These are phyloP conservation scores for Hyaloscypha bicolor DNA, from an alignment of 495 filamentous ascomycete species.

Conservation along the genomic window DNA sequence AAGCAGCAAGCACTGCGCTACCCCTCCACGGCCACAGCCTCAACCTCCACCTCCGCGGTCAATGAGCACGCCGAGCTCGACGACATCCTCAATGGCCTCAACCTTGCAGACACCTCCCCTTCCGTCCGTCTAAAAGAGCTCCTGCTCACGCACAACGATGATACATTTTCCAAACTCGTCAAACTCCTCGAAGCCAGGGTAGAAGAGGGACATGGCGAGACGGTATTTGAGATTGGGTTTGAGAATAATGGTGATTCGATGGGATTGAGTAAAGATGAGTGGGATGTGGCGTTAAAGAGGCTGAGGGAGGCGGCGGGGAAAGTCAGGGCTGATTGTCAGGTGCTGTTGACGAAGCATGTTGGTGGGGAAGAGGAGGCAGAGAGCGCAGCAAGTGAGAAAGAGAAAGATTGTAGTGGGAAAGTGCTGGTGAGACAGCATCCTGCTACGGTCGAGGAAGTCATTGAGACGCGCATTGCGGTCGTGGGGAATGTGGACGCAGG, in stretches of 20 bases:
- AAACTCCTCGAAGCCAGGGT: slow-evolving; percentile 66
- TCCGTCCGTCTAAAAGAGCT: slow-evolving; percentile 74
- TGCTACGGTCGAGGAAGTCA: slow-evolving; percentile 77
- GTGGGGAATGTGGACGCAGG: slow-evolving; percentile 98
- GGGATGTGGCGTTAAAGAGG: slow-evolving; percentile 71
- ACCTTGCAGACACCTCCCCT: slow-evolving; percentile 75
- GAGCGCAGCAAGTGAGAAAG: slow-evolving; percentile 58
- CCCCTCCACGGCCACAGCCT: slow-evolving; percentile 44
- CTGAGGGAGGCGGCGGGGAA: slow-evolving; percentile 66
- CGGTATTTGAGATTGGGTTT: slow-evolving; percentile 87
- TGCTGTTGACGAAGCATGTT: slow-evolving; percentile 86
- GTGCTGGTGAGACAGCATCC: slow-evolving; percentile 78
- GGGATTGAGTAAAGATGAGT: slow-evolving; percentile 76
- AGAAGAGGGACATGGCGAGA: slow-evolving; percentile 86
- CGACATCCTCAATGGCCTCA: slow-evolving; percentile 85
- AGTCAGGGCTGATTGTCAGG: slow-evolving; percentile 70
- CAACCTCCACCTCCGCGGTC: slow-evolving; percentile 31
- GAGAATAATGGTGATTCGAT: slow-evolving; percentile 94
- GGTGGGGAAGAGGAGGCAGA: slow-evolving; percentile 73
- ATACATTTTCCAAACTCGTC: slow-evolving; percentile 62
- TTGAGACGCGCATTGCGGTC: slow-evolving; percentile 95
- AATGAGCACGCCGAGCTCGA: slow-evolving; percentile 91
- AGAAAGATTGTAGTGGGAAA: slow-evolving; percentile 76
- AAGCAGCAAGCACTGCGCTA: slow-evolving; percentile 77
- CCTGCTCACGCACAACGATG: slow-evolving; percentile 63